Percentiles rank a stretch among this genome's conserved stretches.
phyloP scores from a whole-genome alignment of 129 eudicot genomes.

The Flaveria robusta region DNA sequence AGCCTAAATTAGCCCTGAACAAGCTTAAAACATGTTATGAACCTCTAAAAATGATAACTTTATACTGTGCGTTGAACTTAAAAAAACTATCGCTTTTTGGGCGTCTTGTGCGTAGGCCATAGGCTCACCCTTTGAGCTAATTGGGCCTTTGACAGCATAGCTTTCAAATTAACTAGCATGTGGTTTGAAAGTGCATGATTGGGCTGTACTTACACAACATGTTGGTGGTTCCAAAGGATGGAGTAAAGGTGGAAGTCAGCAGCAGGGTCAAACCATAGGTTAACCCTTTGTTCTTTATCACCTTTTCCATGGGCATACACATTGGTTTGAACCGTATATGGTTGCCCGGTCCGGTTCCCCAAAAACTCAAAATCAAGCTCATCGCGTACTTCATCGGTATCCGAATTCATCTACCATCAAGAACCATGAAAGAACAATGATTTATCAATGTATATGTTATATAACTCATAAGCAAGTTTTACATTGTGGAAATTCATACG shows the following conservation, averaged over 20 bases:
- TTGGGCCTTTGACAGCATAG: too few species aligned
- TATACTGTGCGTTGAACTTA: too few species aligned
- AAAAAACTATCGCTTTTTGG: too few species aligned
- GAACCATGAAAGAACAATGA: neutral
- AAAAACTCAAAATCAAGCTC: conserved; percentile 12
- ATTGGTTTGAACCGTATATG: conserved; percentile 13
- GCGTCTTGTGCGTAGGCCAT: too few species aligned
- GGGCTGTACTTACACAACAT: conserved; percentile 14
- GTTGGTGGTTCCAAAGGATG: conserved; percentile 16
- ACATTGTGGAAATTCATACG: neutral
- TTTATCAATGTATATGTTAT: neutral
- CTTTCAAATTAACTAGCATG: too few species aligned
- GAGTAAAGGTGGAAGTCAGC: conserved; percentile 19
- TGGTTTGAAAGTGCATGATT: neutral
- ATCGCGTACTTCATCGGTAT: conserved; percentile 4
- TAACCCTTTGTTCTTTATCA: conserved; percentile 18
- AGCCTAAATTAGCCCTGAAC: too few species aligned
- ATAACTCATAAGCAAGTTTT: neutral
- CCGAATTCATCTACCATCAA: conserved; percentile 11
- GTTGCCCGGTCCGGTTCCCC: conserved; percentile 17
- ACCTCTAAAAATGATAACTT: too few species aligned
- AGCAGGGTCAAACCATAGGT: conserved; percentile 19
- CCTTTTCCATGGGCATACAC: conserved; percentile 15
- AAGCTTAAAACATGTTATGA: neutral
- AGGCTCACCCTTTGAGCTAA: too few species aligned